Evolutionary conservation across 75 land plant species (phyloP), one percentile per base, ranked within the genome.

Genomic region (Cupressus sempervirens): DNA sequence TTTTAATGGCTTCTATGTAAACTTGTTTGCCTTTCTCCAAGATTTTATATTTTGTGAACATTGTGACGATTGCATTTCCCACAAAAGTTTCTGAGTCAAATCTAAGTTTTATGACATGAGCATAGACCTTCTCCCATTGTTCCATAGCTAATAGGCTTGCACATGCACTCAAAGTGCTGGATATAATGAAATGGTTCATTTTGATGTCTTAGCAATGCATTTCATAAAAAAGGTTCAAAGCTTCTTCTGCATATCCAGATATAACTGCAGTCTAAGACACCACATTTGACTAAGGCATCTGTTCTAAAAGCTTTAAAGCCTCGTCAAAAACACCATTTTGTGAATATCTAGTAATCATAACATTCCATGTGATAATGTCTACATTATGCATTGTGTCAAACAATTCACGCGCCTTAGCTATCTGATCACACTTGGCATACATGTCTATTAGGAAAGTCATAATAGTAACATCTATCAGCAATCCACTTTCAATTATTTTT

Each of bases 141-240:
- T 43, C 43, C 46, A 87, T 18, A 41, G 90, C 87, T 23, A 88
- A 80, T n/a, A 91, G 89, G 82, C 89, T 90, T 23, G 89, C 93
- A 88, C 93, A 94, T 40, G 94, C 91, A 86, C 91, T 90, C n/a
- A 94, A 87, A 81, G 92, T 76, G 81, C 92, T 91, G 23, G 93
- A 86, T 81, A 88, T 91, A 9, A 93, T 92, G 83, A 92, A 88
- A 62, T 90, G 89, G 73, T 92, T 92, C 23, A 93, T 92, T 23
- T 46, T 5, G n/a, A 85, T 89, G 2, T 16, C 65, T 26, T 83
- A 85, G 30, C 84, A 18, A 2, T 87, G 73, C 95, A 94, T 91
- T 35, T 86, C 52, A 29, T 43, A 38, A 81, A 89, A 94, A 13
- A 94, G 87, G 7, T 83, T 76, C 56, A 91, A 73, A 18, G 95